A percentile compares a stretch with the other conserved stretches of the same genome.
Conservation (phyloP, 371 early-diverging fungal species). For the Mucor saturninus region DNA sequence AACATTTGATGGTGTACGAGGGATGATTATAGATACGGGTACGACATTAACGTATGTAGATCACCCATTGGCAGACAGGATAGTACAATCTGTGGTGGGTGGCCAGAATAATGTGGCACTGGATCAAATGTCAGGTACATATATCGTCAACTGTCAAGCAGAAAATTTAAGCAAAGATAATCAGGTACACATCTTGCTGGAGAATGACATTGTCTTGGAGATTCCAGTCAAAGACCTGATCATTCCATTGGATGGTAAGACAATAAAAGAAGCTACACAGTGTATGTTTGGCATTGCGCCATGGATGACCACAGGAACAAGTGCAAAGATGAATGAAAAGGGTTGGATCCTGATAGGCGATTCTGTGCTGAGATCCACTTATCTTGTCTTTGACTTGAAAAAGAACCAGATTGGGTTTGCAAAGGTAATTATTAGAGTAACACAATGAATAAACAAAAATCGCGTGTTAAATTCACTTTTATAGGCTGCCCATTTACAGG, state of each 20-base stretch:
- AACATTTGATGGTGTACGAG: slow-evolving; percentile 21
- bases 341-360: slow-evolving; percentile 48
- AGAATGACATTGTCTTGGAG: neutral
- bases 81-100: slow-evolving; percentile 30
- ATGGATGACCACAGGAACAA: slow-evolving; percentile 26
- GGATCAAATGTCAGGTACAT: slow-evolving; percentile 37
- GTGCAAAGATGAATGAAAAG: slow-evolving; percentile 20
- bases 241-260: slow-evolving; percentile 35
- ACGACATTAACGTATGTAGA: slow-evolving; percentile 25
- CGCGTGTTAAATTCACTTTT: too few relatives aligned
- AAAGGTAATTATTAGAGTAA: slow-evolving; percentile 9
- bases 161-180: neutral
- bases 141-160: slow-evolving; percentile 36
- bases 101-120: slow-evolving; percentile 23
- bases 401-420: slow-evolving; percentile 47
- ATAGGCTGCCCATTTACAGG: too few relatives aligned
- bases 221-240: slow-evolving; percentile 33
- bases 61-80: slow-evolving; percentile 22
- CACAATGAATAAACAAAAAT: too few relatives aligned
- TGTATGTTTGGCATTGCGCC: slow-evolving; percentile 57
- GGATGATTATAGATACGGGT: slow-evolving; percentile 32
- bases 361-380: slow-evolving; percentile 48
- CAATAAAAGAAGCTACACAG: slow-evolving; percentile 25
- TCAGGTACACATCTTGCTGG: slow-evolving; percentile 6
- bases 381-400: slow-evolving; percentile 53